These are phyloP conservation scores for Didymella arachidicola DNA, from an alignment of 2,329 filamentous ascomycete genomes.

Conservation along the genomic window DNA sequence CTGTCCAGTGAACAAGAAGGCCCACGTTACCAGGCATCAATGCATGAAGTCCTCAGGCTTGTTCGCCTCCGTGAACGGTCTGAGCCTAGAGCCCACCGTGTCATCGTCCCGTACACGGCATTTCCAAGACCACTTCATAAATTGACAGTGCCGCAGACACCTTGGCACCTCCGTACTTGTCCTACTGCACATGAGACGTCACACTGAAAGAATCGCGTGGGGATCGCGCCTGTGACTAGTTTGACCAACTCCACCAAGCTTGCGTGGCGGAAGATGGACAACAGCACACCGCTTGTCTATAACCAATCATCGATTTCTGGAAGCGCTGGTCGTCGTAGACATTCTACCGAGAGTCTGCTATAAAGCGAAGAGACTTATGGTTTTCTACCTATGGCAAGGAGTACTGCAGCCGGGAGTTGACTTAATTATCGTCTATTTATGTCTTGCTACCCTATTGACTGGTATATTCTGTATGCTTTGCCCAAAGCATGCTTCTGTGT, in stretches of 20 bases:
- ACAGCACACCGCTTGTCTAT: slow-evolving; percentile 8
- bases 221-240: slow-evolving; percentile 1
- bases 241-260: slow-evolving; percentile 8
- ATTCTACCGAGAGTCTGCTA: background rate
- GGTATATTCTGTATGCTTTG: background rate
- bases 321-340: background rate
- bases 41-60: slow-evolving; percentile 43
- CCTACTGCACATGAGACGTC: slow-evolving; percentile 7
- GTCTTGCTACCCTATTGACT: background rate
- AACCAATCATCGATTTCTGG: background rate
- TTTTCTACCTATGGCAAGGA: too few relatives aligned
- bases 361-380: too few relatives aligned
- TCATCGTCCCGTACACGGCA: slow-evolving; percentile 29
- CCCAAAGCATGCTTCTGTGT: background rate
- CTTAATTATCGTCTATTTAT: background rate
- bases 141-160: slow-evolving; percentile 23
- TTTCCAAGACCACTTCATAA: slow-evolving; percentile 30
- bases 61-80: slow-evolving; percentile 45
- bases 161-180: slow-evolving; percentile 26
- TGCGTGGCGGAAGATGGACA: slow-evolving; percentile 6
- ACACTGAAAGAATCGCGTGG: slow-evolving; percentile 7
- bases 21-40: slow-evolving; percentile 43
- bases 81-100: slow-evolving; percentile 45
- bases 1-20: slow-evolving; percentile 31
- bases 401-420: too few relatives aligned